Evolutionary conservation across 768 basidiomycete genomes (phyloP).

Genomic region (Tylopilus sp.): DNA sequence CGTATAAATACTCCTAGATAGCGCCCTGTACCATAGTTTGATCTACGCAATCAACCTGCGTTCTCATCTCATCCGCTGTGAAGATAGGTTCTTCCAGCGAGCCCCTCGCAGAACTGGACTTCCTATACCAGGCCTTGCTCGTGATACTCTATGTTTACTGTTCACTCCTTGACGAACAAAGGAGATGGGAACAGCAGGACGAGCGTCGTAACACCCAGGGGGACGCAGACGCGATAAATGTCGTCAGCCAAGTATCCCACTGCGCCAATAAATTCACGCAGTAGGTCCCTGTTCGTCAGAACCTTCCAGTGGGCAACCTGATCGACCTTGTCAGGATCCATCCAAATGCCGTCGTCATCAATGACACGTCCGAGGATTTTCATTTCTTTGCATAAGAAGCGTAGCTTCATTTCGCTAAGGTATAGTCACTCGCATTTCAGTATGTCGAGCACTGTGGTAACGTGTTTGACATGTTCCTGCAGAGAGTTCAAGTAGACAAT

Average conservation of each 20-base stretch:
- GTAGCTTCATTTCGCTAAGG: not conserved
- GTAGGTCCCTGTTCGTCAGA: not conserved
- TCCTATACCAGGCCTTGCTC: too few relatives aligned
- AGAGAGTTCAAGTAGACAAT: too few relatives aligned
- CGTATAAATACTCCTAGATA: too few relatives aligned
- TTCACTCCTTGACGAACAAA: too few relatives aligned
- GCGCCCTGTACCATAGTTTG: too few relatives aligned
- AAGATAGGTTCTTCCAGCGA: too few relatives aligned
- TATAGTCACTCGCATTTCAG: too few relatives aligned
- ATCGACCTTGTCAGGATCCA: constrained; percentile 46
- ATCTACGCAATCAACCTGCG: too few relatives aligned
- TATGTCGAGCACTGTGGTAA: not conserved
- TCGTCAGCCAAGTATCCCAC: not conserved
- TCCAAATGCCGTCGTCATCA: constrained; percentile 36
- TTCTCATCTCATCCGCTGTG: too few relatives aligned
- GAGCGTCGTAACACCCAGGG: not conserved
- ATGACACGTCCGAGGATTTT: not conserved
- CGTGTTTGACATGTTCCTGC: not conserved
- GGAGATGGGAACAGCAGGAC: too few relatives aligned
- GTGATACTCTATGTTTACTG: too few relatives aligned
- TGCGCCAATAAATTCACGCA: not conserved
- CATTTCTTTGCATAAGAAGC: not conserved
- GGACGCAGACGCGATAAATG: not conserved
- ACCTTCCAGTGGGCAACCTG: constrained; percentile 20
- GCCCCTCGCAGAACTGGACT: too few relatives aligned